Conservation (phyloP, 768 basidiomycete species). For the Boletus speciosus region DNA sequence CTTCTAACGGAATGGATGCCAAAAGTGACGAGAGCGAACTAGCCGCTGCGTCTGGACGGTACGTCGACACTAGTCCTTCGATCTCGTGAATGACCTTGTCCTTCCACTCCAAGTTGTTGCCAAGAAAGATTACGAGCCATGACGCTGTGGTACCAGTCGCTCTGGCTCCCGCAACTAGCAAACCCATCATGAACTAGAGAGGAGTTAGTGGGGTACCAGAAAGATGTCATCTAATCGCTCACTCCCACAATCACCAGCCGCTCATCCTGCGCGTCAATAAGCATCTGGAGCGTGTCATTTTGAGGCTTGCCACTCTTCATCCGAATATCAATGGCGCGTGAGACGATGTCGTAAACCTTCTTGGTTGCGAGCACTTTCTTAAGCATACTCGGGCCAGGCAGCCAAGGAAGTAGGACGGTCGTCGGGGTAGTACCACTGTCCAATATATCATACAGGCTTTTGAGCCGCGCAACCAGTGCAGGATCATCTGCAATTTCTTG, state of each 20-base stretch:
- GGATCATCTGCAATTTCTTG: conserved; percentile 69
- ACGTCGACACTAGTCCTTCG: conserved; percentile 47
- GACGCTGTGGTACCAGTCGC: conserved; percentile 79
- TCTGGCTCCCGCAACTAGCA: conserved; percentile 76
- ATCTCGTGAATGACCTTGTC: conserved; percentile 59
- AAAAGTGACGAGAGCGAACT: conserved; percentile 44
- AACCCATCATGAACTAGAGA: conserved; percentile 73
- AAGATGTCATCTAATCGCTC: conserved; percentile 24
- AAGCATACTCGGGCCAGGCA: conserved; percentile 70
- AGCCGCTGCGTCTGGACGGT: conserved; percentile 29
- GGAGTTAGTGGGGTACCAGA: conserved; percentile 20
- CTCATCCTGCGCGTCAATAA: conserved; percentile 69
- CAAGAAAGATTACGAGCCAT: conserved; percentile 73
- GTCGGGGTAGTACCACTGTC: conserved; percentile 71
- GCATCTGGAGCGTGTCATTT: conserved; percentile 71
- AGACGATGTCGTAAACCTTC: conserved; percentile 69
- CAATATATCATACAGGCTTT: conserved; percentile 61
- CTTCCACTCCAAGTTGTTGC: conserved; percentile 63
- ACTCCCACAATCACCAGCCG: conserved; percentile 68
- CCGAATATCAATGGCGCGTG: conserved; percentile 52
- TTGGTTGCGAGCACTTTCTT: conserved; percentile 71
- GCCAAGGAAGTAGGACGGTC: conserved; percentile 72
- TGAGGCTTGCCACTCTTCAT: conserved; percentile 52
- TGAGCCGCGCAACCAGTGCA: conserved; percentile 56
- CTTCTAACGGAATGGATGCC: conserved; percentile 58